Evolutionary conservation across 495 filamentous ascomycete species (phyloP).

Genomic region (Penicillium antarcticum): DNA sequence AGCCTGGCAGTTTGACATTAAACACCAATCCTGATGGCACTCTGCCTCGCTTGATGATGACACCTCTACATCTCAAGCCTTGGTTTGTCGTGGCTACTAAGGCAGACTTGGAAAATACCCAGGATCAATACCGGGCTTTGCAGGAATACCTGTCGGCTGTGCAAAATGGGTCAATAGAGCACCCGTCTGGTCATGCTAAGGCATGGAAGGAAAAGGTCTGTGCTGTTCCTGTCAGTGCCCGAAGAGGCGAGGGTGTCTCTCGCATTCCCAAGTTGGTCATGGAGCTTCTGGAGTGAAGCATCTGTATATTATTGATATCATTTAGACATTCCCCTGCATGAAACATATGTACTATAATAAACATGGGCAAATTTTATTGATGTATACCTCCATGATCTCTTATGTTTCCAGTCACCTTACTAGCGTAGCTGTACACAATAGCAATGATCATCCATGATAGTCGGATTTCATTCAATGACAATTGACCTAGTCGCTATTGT

Average conservation of each 20-base stretch:
- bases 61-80: slow-evolving; percentile 79
- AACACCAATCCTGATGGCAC: slow-evolving; percentile 10
- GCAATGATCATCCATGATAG: no score
- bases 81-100: slow-evolving; percentile 99
- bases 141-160: slow-evolving; percentile 65
- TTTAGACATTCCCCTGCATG: slow-evolving; percentile 6
- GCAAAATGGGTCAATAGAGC: slow-evolving; percentile 51
- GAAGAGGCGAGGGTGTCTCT: slow-evolving; percentile 77
- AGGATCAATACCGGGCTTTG: slow-evolving; percentile 69
- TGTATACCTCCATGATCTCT: no score
- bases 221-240: slow-evolving; percentile 84
- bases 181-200: slow-evolving; percentile 67
- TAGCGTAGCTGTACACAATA: no score
- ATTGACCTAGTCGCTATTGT: no score
- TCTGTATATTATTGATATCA: slow-evolving; percentile 16
- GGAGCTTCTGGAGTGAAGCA: slow-evolving; percentile 58
- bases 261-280: slow-evolving; percentile 75
- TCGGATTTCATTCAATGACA: no score
- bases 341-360: slow-evolving; percentile 9
- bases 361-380: neutral
- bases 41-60: slow-evolving; percentile 36
- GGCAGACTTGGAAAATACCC: slow-evolving; percentile 76
- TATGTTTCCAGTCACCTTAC: no score
- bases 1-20: slow-evolving; percentile 19
- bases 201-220: slow-evolving; percentile 63